phyloP scores from a whole-genome alignment of 2,329 filamentous ascomycete genomes.

The Cercospora sesami region DNA sequence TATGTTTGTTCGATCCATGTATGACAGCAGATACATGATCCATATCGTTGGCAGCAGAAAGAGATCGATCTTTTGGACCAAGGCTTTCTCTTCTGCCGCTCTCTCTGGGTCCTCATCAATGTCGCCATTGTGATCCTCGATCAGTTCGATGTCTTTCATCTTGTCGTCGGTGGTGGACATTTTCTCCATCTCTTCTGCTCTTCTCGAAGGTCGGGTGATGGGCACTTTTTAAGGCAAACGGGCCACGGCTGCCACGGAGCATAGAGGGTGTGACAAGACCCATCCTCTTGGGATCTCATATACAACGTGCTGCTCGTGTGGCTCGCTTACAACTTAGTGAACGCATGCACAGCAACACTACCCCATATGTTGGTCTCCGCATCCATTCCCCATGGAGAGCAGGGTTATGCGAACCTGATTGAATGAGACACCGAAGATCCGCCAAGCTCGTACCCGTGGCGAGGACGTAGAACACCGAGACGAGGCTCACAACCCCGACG shows the following conservation, averaged over 20 bases:
- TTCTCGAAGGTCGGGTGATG: not conserved
- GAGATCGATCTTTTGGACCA: conserved; percentile 50
- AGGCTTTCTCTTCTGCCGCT: conserved; percentile 44
- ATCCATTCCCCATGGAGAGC: not conserved
- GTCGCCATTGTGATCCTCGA: conserved; percentile 25
- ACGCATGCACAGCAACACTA: not conserved
- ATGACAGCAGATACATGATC: conserved; percentile 52
- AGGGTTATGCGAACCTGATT: not conserved
- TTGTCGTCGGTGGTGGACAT: conserved; percentile 24
- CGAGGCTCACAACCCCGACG: not conserved
- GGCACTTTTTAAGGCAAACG: not conserved
- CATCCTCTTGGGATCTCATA: not conserved
- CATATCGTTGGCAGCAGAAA: conserved; percentile 51
- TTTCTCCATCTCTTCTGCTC: not conserved
- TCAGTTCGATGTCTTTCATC: conserved; percentile 27
- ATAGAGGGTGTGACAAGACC: not conserved
- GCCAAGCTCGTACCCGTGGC: not conserved
- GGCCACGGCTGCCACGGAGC: not conserved
- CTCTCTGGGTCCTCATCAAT: conserved; percentile 12
- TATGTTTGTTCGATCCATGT: conserved; percentile 38
- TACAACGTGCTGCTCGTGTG: not conserved
- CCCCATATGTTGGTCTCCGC: not conserved
- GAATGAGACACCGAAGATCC: not conserved
- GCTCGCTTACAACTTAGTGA: not conserved
- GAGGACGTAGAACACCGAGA: not conserved